Evolutionary conservation across 2,329 filamentous ascomycete species (phyloP).

Genomic region (Ceratocystis huliohia): DNA sequence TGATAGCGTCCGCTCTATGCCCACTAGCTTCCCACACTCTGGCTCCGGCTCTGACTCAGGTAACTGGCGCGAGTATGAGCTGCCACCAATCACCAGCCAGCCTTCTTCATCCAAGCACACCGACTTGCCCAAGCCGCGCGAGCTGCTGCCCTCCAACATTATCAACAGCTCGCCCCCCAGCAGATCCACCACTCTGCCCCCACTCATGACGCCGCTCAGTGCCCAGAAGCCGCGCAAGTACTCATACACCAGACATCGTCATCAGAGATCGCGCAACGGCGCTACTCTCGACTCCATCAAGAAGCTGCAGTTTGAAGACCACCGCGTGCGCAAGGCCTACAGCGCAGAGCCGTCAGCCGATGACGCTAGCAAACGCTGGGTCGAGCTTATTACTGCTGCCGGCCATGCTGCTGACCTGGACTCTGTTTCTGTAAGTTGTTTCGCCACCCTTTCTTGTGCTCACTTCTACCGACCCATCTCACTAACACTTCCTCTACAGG

Average conservation of each 20-base stretch:
- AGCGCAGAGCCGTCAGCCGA: slow-evolving; percentile 69
- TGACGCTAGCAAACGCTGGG: slow-evolving; percentile 82
- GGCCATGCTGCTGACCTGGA: slow-evolving; percentile 65
- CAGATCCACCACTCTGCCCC: slow-evolving; percentile 76
- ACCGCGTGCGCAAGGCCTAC: slow-evolving; percentile 64
- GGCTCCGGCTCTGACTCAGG: background rate
- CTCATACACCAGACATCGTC: slow-evolving; percentile 67
- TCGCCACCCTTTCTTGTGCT: slow-evolving; percentile 1
- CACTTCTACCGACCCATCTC: background rate
- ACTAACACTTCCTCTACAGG: slow-evolving; percentile 30
- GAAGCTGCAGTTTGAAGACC: slow-evolving; percentile 35
- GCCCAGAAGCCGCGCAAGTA: slow-evolving; percentile 67
- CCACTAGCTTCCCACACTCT: slow-evolving; percentile 12
- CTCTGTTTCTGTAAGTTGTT: slow-evolving; percentile 62
- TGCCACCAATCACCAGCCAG: slow-evolving; percentile 14
- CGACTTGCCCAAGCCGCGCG: slow-evolving; percentile 41
- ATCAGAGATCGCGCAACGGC: slow-evolving; percentile 47
- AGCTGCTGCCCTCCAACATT: slow-evolving; percentile 65
- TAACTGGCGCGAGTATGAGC: slow-evolving; percentile 14
- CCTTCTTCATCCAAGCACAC: slow-evolving; percentile 7
- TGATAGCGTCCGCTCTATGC: slow-evolving; percentile 13
- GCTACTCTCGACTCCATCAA: slow-evolving; percentile 10
- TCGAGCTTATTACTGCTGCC: slow-evolving; percentile 88
- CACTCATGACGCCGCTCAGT: slow-evolving; percentile 61
- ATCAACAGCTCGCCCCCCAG: slow-evolving; percentile 70